Evolutionary conservation across 306 rosid genomes (phyloP), one percentile per base, ranked within the genome.

Genomic region (Sindora glabra): DNA sequence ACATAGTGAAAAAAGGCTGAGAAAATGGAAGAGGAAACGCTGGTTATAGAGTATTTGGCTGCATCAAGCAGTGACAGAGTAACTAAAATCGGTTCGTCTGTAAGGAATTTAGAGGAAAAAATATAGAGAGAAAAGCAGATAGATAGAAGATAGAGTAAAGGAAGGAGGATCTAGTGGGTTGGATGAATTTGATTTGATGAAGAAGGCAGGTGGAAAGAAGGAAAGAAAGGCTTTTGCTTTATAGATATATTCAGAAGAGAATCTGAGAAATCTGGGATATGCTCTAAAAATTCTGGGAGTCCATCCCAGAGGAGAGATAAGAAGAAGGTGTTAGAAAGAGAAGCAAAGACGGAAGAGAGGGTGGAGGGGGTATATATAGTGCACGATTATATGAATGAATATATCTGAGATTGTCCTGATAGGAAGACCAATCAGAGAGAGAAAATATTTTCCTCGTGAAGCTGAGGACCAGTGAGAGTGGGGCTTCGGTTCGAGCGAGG

Each of bases 331-430:
- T 50, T 59, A 59, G 46, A 53, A 78, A 69, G 60, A 59, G 58
- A 69, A 44, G 52, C 3, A 2, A 11, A 41, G n/a, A n/a, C n/a
- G 8, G 15, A 8, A 0, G 29, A 1, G 18, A 0, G 37, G 71
- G 50, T 6, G 23, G 25, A 32, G 51, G 57, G 60, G 54, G 4
- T 50, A 68, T 77, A 67, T 67, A 81, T 79, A 79, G 67, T 49
- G 62, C 71, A 67, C 64, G 60, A n/a, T n/a, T n/a, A n/a, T n/a
- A n/a, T n/a, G n/a, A n/a, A n/a, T n/a, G n/a, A n/a, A n/a, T n/a
- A n/a, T n/a, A n/a, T n/a, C n/a, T n/a, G 39, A 22, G 21, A 30
- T 9, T 19, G 68, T 64, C 48, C 30, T 25, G 34, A 33, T 17
- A 47, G 57, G 69, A 67, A 47, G 10, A 27, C 25, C 48, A 17